Evolutionary conservation across 371 early-diverging fungal species (phyloP), one percentile per base, ranked within the genome.

Genomic region (Apophysomyces elegans): DNA sequence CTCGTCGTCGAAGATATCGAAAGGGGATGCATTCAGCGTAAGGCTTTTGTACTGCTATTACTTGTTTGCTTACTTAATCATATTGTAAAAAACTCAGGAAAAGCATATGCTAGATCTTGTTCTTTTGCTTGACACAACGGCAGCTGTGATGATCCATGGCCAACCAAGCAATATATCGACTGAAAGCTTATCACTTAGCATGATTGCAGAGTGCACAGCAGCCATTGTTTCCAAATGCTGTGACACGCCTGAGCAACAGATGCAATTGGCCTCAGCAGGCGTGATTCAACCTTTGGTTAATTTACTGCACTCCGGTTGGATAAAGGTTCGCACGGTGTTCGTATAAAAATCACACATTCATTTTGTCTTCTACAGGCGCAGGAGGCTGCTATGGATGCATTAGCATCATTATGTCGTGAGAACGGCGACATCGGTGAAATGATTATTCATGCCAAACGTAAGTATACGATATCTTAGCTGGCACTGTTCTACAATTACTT

Each of bases 311-410:
- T 84, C 87, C 5, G 84, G 84, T 0, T 78, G 78, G 61, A 71
- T 82, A 47, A 85, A 86, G 66, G 79, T 76, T 50, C 21, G 45
- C 41, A 37, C 37, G 11, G 26, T 43, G 18, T 73, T 60, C 59
- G 61, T 37, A 21, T 41, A 54, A 0, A 11, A 11, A 50, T 9
- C 4, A 18, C 4, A 18, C 9, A 16, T 50, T 50, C 16, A 4
- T 9, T 21, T 18, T n/a, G 18, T 5, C 32, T 26, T 36, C 7
- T 32, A 66, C 63, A 84, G 79, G 86, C 89, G 4, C 93, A 93
- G 68, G 93, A 93, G 68, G 90, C 94, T 4, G 91, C 92, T 3
- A 72, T 94, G 63, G 93, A 91, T 66, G 92, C 93, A 0, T 69
- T 95, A 32, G 86, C 89, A 0, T 83, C 85, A 1, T 68, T 95